Evolutionary conservation across 2,329 filamentous ascomycete species (phyloP).

Genomic region (Herpomyces periplanetae): DNA sequence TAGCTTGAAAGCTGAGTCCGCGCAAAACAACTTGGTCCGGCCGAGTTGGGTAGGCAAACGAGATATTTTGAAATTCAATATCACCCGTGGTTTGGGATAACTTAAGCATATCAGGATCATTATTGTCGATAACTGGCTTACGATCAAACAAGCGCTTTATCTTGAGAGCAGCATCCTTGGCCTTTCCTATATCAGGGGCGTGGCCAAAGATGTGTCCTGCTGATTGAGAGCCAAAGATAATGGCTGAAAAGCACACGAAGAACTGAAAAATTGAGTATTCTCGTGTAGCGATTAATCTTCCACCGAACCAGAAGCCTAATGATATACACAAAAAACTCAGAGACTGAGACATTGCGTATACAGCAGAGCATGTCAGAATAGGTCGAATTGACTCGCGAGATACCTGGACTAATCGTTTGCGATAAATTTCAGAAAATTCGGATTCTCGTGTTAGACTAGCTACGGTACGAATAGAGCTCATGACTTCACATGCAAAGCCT

Average conservation of each 20-base stretch:
- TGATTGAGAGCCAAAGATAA: conserved; percentile 71
- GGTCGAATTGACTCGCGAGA: conserved; percentile 26
- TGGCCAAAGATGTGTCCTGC: conserved; percentile 65
- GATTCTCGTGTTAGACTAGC: conserved; percentile 55
- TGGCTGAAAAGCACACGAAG: conserved; percentile 53
- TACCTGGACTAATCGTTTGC: conserved; percentile 21
- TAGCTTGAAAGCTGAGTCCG: conserved; percentile 31
- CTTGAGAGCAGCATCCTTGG: conserved; percentile 38
- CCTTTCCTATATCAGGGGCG: conserved; percentile 71
- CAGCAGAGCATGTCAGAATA: conserved; percentile 28
- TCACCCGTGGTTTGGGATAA: conserved; percentile 25
- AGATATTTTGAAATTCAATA: conserved; percentile 55
- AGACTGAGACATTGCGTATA: conserved; percentile 56
- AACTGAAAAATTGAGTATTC: conserved; percentile 55
- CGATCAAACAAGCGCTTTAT: conserved; percentile 54
- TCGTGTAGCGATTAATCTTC: conserved; percentile 23
- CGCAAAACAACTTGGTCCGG: conserved; percentile 69
- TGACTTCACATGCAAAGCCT: conserved; percentile 63
- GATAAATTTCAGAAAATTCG: conserved; percentile 37
- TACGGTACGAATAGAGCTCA: conserved; percentile 68
- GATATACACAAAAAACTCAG: conserved; percentile 48
- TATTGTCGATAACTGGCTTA: conserved; percentile 40
- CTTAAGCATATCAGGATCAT: conserved; percentile 24
- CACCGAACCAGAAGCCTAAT: conserved; percentile 72
- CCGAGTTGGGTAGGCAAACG: conserved; percentile 57